Evolutionary conservation across 495 filamentous ascomycete species (phyloP), one percentile per base, ranked within the genome.

Genomic region (Lasiosphaeriaceae sp.): DNA sequence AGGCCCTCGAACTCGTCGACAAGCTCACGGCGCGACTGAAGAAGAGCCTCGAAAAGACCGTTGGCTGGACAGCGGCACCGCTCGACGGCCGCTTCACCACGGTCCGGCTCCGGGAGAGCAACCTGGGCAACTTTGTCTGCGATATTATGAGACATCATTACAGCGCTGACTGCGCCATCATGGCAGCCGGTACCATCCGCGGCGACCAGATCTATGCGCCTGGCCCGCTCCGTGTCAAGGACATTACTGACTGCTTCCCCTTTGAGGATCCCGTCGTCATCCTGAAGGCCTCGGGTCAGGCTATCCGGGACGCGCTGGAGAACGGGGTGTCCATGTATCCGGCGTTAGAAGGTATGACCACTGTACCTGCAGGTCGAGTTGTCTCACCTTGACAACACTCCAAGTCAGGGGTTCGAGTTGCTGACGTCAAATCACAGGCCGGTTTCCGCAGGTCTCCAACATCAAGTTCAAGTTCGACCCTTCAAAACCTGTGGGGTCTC

Each of bases 211-310:
- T 96, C 37, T 96, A 96, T 56, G 81, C 88, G 0, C 87, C 89
- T 0, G 92, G 92, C 0, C 76, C 92, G 4, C 66, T 96, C 3
- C 74, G 82, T 12, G 67, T 95, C 29, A 88, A 87, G 57, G 92
- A 96, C 63, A 80, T 96, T 12, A 77, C 76, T 55, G 84, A 86
- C 47, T 92, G 89, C 59, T 96, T 96, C 64, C 92, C 92, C 0
- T 96, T 96, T 58, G 92, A 96, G 63, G 92, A 96, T 52, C 92
- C 92, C 0, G 87, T 92, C 3, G 85, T 96, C 0, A 84, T 94
- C 1, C 73, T 96, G 44, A 83, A 80, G 22, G 73, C 89, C 11
- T 74, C 67, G 1, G 92, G 92, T 0, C 71, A 80, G 50, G 85
- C 81, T 0, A 79, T 96, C 49, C 71, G 83, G 55, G 84, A 85